These are phyloP conservation scores for Agrocybe praecox DNA, from an alignment of 768 basidiomycete genomes.

Conservation along the genomic window DNA sequence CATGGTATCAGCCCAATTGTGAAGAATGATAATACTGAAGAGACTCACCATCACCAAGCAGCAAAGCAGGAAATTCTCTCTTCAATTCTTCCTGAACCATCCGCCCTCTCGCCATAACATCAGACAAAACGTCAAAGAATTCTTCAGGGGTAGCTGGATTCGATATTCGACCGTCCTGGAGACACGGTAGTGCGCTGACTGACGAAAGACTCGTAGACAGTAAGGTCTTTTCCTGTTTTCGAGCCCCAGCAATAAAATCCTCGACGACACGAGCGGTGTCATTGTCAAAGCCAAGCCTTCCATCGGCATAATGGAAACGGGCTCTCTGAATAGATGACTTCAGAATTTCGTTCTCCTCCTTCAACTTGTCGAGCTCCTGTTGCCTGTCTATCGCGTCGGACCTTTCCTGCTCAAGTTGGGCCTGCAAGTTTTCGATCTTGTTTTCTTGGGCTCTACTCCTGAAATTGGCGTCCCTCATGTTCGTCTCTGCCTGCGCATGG, in stretches of 20 bases:
- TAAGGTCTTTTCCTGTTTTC: slow-evolving; percentile 5
- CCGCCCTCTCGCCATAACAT: slow-evolving; percentile 3
- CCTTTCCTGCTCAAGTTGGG: not conserved
- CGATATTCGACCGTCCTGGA: not conserved
- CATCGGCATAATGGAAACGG: slow-evolving; percentile 2
- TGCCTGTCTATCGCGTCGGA: not conserved
- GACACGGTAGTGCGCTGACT: not conserved
- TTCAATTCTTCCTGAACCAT: slow-evolving; percentile 2
- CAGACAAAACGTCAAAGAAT: slow-evolving; percentile 8
- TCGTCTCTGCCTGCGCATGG: not conserved
- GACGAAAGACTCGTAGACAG: not conserved
- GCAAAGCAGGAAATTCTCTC: not conserved
- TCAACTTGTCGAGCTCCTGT: not conserved
- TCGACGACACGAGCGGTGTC: slow-evolving; percentile 11
- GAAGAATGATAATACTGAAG: not conserved
- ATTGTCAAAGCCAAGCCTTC: slow-evolving; percentile 5
- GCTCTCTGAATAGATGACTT: not conserved
- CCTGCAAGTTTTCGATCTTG: not conserved
- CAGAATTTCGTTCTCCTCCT: slow-evolving; percentile 8
- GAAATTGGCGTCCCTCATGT: not conserved
- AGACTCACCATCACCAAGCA: not conserved
- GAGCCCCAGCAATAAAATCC: slow-evolving; percentile 11
- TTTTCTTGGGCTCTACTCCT: not conserved
- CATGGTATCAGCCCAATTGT: not conserved
- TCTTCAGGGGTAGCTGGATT: slow-evolving; percentile 2